phyloP scores from a whole-genome alignment of 1,284 basidiomycete species.

The Entoloma clypeatum region DNA sequence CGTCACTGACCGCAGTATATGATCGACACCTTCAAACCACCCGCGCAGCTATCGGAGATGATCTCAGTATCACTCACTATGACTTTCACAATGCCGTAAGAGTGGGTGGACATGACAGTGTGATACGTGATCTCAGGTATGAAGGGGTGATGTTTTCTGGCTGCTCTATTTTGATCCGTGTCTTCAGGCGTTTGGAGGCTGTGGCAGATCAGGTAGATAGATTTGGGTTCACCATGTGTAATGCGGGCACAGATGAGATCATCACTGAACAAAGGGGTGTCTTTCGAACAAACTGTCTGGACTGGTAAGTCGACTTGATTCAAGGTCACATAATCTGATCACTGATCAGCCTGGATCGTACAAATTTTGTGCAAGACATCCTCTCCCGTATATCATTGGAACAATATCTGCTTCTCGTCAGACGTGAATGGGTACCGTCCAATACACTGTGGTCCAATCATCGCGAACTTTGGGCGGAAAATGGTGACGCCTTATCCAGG shows the following conservation, averaged over 20 bases:
- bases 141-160: constrained; percentile 18
- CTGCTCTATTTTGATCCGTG: constrained; percentile 14
- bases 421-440: constrained; percentile 71
- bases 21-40: constrained; percentile 69
- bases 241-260: constrained; percentile 59
- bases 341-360: constrained; percentile 78
- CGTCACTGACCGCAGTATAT: constrained; percentile 81
- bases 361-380: constrained; percentile 97
- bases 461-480: constrained; percentile 95
- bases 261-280: constrained; percentile 86
- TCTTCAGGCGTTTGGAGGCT: constrained; percentile 51
- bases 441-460: constrained; percentile 81
- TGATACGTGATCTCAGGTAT: constrained; percentile 72
- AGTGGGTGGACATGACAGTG: constrained; percentile 85
- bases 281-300: constrained; percentile 94
- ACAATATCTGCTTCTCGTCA: constrained; percentile 67
- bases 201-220: constrained; percentile 68
- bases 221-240: constrained; percentile 85
- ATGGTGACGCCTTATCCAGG: constrained; percentile 83
- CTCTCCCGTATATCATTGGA: constrained; percentile 76
- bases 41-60: constrained; percentile 52
- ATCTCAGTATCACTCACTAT: constrained; percentile 78
- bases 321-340: constrained; percentile 10
- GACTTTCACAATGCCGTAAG: constrained; percentile 90
- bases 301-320: constrained; percentile 61